Conservation (phyloP, 2,329 filamentous ascomycete species). For the Fusarium denticulatum region DNA sequence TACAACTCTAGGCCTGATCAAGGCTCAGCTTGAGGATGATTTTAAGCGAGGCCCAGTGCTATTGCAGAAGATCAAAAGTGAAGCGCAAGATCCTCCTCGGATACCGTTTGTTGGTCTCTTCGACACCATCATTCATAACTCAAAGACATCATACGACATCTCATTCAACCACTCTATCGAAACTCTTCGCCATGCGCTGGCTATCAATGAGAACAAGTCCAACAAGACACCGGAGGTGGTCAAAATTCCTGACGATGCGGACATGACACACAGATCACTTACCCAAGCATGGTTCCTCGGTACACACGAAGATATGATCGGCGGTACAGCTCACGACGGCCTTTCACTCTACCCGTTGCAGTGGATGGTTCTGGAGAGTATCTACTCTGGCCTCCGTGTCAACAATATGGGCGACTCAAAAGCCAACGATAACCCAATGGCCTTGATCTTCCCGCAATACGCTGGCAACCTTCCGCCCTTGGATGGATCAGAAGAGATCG, state of each 20-base stretch:
- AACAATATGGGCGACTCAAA: neutral
- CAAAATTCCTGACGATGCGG: slow-evolving; percentile 4
- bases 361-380: slow-evolving; percentile 40
- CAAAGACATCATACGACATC: slow-evolving; percentile 28
- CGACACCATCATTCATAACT: slow-evolving; percentile 19
- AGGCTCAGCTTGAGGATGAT: slow-evolving; percentile 37
- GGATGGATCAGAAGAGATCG: slow-evolving; percentile 40
- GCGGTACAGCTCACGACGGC: slow-evolving; percentile 32
- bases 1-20: slow-evolving; percentile 26
- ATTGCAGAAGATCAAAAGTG: slow-evolving; percentile 18
- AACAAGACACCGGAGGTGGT: slow-evolving; percentile 9
- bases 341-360: slow-evolving; percentile 39
- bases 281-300: slow-evolving; percentile 41
- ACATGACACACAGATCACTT: slow-evolving; percentile 23
- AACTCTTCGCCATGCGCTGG: slow-evolving; percentile 35
- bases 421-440: slow-evolving; percentile 11
- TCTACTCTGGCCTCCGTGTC: slow-evolving; percentile 24
- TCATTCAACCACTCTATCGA: slow-evolving; percentile 31
- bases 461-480: slow-evolving; percentile 35
- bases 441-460: slow-evolving; percentile 37
- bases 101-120: slow-evolving; percentile 41
- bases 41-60: slow-evolving; percentile 24
- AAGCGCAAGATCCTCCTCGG: slow-evolving; percentile 11
- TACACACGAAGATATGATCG: slow-evolving; percentile 37
- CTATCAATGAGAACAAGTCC: slow-evolving; percentile 35